These are phyloP conservation scores for Globisporangium orthogonon DNA, from an alignment of 352 stramenopile genomes.

Conservation along the genomic window DNA sequence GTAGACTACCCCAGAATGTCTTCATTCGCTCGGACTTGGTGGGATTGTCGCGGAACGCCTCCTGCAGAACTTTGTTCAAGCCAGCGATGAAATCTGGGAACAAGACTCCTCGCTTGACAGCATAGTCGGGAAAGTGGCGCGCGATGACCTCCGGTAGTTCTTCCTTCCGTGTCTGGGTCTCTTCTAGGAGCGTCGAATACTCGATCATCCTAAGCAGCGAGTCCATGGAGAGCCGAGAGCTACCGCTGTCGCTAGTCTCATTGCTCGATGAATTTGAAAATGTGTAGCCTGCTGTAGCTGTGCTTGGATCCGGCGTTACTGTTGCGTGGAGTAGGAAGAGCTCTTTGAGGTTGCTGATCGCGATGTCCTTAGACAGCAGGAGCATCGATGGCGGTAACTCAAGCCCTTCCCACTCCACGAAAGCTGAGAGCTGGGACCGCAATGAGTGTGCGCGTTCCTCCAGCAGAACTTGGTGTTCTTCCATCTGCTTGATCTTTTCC, in stretches of 20 bases:
- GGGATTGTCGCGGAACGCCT: conserved; percentile 23
- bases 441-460: conserved; percentile 39
- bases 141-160: conserved; percentile 21
- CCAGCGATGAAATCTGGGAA: conserved; percentile 51
- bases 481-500: conserved; percentile 49
- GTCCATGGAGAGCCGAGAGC: conserved; percentile 27
- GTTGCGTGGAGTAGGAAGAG: conserved; percentile 43
- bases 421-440: conserved; percentile 35
- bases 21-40: conserved; percentile 32
- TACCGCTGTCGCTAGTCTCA: conserved; percentile 1
- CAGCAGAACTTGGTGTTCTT: conserved; percentile 45
- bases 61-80: conserved; percentile 34
- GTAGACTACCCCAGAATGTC: conserved; percentile 44
- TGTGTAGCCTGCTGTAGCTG: no score
- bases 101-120: conserved; percentile 32
- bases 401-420: conserved; percentile 51
- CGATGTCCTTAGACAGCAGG: conserved; percentile 40
- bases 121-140: conserved; percentile 34
- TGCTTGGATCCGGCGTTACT: neutral
- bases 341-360: conserved; percentile 37
- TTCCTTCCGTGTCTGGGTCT: conserved; percentile 28
- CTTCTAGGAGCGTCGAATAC: conserved; percentile 31
- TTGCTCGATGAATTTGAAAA: neutral
- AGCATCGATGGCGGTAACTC: conserved; percentile 42
- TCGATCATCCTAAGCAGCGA: conserved; percentile 42